These are phyloP conservation scores for Pelargonium citronellum DNA, from an alignment of 441 rosid genomes.

Conservation along the genomic window DNA sequence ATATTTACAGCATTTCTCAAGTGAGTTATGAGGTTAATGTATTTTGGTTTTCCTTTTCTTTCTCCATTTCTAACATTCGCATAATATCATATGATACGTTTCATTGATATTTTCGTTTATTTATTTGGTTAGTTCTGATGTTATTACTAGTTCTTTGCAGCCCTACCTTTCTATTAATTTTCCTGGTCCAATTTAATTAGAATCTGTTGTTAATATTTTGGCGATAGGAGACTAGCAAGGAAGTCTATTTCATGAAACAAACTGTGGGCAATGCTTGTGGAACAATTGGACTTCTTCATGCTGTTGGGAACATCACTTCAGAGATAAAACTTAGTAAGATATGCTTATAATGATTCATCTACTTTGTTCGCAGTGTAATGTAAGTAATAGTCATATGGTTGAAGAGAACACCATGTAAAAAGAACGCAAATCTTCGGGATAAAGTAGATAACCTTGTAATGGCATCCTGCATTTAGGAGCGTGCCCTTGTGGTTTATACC, in stretches of 20 bases:
- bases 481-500: not conserved
- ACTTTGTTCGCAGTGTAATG: not conserved
- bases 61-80: too few relatives aligned
- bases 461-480: not conserved
- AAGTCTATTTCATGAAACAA: conserved; percentile 85
- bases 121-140: not conserved
- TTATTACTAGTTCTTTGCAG: not conserved
- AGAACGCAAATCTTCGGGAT: not conserved
- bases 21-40: not conserved
- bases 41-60: not conserved
- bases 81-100: too few relatives aligned
- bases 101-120: not conserved
- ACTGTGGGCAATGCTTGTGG: conserved; percentile 99
- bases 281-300: conserved; percentile 94
- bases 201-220: conserved; percentile 3
- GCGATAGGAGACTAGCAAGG: conserved; percentile 46
- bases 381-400: not conserved
- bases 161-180: not conserved
- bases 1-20: not conserved
- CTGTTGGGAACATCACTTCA: conserved; percentile 77
- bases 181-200: not conserved
- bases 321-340: conserved; percentile 62
- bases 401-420: not conserved
- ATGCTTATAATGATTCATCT: not conserved
- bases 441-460: not conserved